phyloP scores from a whole-genome alignment of 345 rosid genomes.

The Gossypium turneri region DNA sequence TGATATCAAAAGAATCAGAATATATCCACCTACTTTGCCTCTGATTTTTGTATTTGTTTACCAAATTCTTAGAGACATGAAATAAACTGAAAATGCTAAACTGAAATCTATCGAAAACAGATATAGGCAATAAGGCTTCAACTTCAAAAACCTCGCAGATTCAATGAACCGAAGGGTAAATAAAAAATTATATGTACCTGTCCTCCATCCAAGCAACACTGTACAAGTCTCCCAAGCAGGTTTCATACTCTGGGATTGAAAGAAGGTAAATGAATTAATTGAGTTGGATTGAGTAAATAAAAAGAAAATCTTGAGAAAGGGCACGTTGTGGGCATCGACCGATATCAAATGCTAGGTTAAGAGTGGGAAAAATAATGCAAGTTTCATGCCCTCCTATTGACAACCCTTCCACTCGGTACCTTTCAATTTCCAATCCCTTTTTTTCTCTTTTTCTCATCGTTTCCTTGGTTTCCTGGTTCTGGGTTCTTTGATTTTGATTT shows the following conservation, averaged over 20 bases:
- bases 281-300: too few relatives aligned
- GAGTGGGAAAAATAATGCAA: too few relatives aligned
- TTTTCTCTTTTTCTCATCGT: too few relatives aligned
- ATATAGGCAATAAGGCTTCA: background rate
- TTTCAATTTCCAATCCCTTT: too few relatives aligned
- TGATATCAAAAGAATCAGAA: background rate
- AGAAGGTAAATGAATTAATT: too few relatives aligned
- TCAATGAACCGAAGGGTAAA: background rate
- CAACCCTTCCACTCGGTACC: too few relatives aligned
- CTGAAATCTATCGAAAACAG: background rate
- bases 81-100: background rate
- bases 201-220: constrained; percentile 99
- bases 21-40: background rate
- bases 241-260: constrained; percentile 83
- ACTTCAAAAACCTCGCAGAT: background rate
- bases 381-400: too few relatives aligned
- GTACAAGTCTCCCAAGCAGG: constrained; percentile 95
- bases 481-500: too few relatives aligned
- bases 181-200: constrained; percentile 42
- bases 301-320: too few relatives aligned
- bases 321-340: too few relatives aligned
- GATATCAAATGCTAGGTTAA: too few relatives aligned
- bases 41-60: background rate
- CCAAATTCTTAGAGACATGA: background rate
- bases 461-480: too few relatives aligned